Conservation (phyloP, 805 yeast species). For the Zygotorulaspora sp. region DNA sequence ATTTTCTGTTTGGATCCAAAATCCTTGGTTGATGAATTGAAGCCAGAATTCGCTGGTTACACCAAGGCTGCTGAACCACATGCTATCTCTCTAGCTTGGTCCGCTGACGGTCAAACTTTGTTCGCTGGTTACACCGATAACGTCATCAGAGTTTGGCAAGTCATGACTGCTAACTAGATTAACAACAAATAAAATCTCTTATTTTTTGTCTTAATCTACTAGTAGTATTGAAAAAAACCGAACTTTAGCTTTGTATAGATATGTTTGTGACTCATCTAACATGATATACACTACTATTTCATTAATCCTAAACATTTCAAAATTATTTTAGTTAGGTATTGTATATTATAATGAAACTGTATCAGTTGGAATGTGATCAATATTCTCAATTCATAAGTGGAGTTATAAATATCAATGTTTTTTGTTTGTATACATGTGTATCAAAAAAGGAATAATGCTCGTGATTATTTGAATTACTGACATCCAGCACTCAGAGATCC, state of each 20-base stretch:
- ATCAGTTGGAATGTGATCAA: neutral
- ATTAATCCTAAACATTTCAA: neutral
- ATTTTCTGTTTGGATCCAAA: constrained; percentile 96
- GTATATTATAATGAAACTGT: constrained; percentile 1
- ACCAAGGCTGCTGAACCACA: constrained; percentile 94
- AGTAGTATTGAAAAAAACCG: no score
- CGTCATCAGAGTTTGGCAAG: constrained; percentile 99
- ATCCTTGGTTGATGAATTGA: constrained; percentile 91
- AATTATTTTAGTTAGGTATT: neutral
- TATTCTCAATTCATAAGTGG: no score
- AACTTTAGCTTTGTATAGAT: constrained; percentile 12
- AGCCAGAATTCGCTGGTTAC: constrained; percentile 92
- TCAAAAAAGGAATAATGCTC: no score
- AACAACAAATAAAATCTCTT: constrained; percentile 1
- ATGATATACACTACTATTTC: constrained; percentile 3
- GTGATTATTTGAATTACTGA: neutral
- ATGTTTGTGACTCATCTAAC: constrained; percentile 8
- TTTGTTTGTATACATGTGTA: no score
- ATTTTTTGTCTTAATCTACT: constrained; percentile 2
- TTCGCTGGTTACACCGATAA: constrained; percentile 99
- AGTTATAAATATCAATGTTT: no score
- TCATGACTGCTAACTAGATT: constrained; percentile 64
- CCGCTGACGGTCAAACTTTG: constrained; percentile 99
- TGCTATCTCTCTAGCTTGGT: constrained; percentile 98
- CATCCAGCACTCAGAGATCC: constrained; percentile 11